Conservation (phyloP, 345 rosid species). For the Gossypium thurberi region DNA sequence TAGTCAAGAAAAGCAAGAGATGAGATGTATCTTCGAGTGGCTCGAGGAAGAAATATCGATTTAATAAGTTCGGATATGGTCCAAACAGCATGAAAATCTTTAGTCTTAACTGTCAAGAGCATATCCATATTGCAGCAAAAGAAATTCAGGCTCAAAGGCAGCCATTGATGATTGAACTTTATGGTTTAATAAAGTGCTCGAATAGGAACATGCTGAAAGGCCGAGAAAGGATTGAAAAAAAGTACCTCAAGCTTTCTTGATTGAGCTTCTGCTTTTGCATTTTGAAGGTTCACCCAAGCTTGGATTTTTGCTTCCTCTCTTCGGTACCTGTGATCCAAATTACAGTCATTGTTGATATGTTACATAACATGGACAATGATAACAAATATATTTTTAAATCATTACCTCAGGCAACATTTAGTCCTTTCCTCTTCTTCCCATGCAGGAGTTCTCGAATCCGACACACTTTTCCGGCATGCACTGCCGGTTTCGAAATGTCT, state of each 20-base stretch:
- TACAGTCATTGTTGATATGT: background rate
- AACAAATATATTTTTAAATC: background rate
- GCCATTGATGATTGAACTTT: background rate
- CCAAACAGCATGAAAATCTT: background rate
- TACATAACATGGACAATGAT: background rate
- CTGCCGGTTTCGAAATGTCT: slow-evolving; percentile 62
- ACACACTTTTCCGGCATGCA: slow-evolving; percentile 41
- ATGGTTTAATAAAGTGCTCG: background rate
- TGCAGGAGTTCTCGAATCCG: slow-evolving; percentile 52
- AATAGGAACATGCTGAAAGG: background rate
- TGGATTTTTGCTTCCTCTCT: slow-evolving; percentile 92
- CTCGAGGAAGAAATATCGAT: slow-evolving; percentile 41
- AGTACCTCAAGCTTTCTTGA: slow-evolving; percentile 85
- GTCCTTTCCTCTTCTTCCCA: slow-evolving; percentile 83
- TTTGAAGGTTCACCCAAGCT: slow-evolving; percentile 93
- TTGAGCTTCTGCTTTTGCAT: slow-evolving; percentile 95
- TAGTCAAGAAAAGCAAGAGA: slow-evolving; percentile 37
- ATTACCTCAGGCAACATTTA: slow-evolving; percentile 78
- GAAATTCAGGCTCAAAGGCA: background rate
- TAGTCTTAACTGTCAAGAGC: background rate
- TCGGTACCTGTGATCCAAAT: slow-evolving; percentile 49
- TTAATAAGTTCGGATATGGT: background rate
- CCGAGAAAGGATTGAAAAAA: background rate
- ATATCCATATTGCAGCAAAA: background rate
- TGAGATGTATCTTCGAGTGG: slow-evolving; percentile 28